Conservation (phyloP, 2,329 filamentous ascomycete species). For the Microthyrium microscopicum region DNA sequence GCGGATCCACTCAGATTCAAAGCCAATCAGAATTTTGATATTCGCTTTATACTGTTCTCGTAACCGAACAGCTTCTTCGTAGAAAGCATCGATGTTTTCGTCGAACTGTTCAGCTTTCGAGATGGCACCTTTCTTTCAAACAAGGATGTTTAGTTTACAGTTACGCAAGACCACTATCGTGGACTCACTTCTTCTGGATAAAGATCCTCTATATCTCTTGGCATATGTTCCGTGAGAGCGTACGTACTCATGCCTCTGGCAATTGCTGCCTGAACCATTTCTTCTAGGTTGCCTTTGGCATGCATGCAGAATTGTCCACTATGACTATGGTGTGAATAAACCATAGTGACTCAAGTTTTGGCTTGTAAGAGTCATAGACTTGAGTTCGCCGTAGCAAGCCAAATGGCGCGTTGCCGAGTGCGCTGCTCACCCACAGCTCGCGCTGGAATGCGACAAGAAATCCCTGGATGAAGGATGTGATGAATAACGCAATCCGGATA, state of each 20-base stretch:
- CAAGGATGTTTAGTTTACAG: background rate
- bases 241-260: slow-evolving; percentile 64
- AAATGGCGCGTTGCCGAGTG: no score
- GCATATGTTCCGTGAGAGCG: slow-evolving; percentile 90
- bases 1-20: slow-evolving; percentile 88
- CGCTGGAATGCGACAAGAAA: no score
- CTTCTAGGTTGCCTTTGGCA: slow-evolving; percentile 70
- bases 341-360: slow-evolving; percentile 40
- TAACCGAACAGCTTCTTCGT: slow-evolving; percentile 57
- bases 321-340: slow-evolving; percentile 95
- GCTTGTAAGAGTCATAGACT: background rate
- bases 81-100: slow-evolving; percentile 36
- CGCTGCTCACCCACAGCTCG: no score
- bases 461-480: no score
- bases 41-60: slow-evolving; percentile 49
- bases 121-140: background rate
- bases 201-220: slow-evolving; percentile 59
- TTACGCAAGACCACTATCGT: no score
- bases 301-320: slow-evolving; percentile 96
- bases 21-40: slow-evolving; percentile 72
- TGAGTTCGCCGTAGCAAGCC: background rate
- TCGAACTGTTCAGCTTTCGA: slow-evolving; percentile 25
- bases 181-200: slow-evolving; percentile 92
- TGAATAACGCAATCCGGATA: no score
- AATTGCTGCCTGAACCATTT: slow-evolving; percentile 67